Percentiles rank a stretch among this genome's conserved stretches.
These are phyloP conservation scores for Vitis hybrid DNA, from an alignment of 177 flowering plant species.

Conservation along the genomic window DNA sequence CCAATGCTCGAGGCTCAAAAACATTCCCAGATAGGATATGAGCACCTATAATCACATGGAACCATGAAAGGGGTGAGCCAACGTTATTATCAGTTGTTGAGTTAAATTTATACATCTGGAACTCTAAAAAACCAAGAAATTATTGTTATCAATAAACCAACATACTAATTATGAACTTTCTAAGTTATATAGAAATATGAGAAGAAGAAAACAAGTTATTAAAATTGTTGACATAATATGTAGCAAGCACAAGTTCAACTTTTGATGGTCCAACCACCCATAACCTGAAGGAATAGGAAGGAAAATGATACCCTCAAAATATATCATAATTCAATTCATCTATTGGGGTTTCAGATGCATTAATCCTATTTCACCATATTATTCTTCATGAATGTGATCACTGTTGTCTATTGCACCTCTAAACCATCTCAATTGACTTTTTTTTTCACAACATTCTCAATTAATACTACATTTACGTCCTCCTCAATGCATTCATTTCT, in stretches of 20 bases:
- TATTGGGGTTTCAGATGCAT: no score
- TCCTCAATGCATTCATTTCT: not conserved
- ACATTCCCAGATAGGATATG: constrained; percentile 96
- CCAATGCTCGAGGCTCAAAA: constrained; percentile 87
- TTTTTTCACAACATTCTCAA: not conserved
- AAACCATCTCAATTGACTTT: not conserved
- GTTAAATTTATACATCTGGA: not conserved
- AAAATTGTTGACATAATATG: not conserved
- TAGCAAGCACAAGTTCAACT: no score
- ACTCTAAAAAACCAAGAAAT: not conserved
- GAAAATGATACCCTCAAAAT: no score
- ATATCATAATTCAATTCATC: no score
- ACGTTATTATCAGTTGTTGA: not conserved
- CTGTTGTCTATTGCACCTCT: not conserved
- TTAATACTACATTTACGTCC: not conserved
- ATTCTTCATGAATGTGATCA: no score
- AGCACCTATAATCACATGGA: constrained; percentile 55
- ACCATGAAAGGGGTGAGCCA: not conserved
- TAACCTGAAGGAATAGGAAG: no score
- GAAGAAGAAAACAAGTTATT: not conserved
- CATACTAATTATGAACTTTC: no score
- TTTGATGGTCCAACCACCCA: no score
- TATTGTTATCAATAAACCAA: no score
- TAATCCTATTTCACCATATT: no score
- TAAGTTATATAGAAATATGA: not conserved